Evolutionary conservation across 2,329 filamentous ascomycete species (phyloP).

Genomic region (Triangularia setosa): DNA sequence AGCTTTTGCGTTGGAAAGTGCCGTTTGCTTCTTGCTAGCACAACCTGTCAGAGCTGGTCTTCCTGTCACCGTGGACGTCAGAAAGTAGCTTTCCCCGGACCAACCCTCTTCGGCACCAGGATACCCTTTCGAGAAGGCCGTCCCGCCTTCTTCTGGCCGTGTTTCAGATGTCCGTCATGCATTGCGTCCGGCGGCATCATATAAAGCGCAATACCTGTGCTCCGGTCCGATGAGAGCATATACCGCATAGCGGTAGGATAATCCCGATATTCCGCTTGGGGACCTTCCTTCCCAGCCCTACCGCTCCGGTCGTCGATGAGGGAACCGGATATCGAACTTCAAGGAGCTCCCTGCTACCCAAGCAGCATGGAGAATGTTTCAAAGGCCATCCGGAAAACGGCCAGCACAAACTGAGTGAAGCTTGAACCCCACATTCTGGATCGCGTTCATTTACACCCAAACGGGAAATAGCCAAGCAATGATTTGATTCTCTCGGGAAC

Average conservation of each 20-base stretch:
- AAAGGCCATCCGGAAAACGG: neutral
- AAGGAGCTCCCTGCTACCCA: neutral
- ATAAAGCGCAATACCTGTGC: neutral
- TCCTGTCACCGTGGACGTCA: neutral
- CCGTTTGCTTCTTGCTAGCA: neutral
- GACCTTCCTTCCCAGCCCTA: neutral
- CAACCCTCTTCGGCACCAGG: neutral
- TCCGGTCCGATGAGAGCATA: neutral
- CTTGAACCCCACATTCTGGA: neutral
- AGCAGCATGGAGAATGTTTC: neutral
- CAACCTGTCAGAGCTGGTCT: neutral
- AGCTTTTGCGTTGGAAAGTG: neutral
- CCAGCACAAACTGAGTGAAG: neutral
- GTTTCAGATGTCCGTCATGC: neutral
- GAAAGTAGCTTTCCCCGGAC: neutral
- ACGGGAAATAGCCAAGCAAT: neutral
- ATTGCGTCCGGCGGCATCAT: neutral
- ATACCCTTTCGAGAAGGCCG: neutral
- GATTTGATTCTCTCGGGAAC: neutral
- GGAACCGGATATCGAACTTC: neutral
- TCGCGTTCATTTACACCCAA: neutral
- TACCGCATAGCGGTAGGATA: neutral
- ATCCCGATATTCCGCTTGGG: neutral
- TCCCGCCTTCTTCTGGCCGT: neutral
- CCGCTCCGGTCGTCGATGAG: neutral